These are phyloP conservation scores for Hawksworthiomyces lignivorus DNA, from an alignment of 2,329 filamentous ascomycete species.

Conservation along the genomic window DNA sequence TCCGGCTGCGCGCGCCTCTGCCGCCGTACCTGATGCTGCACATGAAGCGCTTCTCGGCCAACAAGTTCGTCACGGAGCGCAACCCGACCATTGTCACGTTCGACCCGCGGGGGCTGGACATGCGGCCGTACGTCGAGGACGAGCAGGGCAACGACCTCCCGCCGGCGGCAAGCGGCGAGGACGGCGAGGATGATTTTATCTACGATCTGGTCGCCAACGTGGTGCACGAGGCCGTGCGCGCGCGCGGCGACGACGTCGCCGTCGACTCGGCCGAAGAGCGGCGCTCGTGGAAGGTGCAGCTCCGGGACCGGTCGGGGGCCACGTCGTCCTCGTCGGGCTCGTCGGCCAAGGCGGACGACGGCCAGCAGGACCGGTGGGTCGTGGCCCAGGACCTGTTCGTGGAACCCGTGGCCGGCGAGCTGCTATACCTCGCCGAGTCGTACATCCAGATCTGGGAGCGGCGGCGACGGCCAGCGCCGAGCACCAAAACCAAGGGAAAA, in stretches of 20 bases:
- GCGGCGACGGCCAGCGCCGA: constrained; percentile 40
- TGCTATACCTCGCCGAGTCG: constrained; percentile 85
- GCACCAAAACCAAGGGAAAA: constrained; percentile 31
- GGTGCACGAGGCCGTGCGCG: constrained; percentile 73
- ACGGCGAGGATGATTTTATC: constrained; percentile 91
- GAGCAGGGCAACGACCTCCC: constrained; percentile 60
- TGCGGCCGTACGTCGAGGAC: constrained; percentile 85
- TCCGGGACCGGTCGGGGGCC: constrained; percentile 67
- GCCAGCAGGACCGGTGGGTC: constrained; percentile 59
- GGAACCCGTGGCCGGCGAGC: constrained; percentile 78
- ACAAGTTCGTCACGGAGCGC: constrained; percentile 92
- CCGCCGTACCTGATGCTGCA: constrained; percentile 90
- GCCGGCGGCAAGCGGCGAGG: constrained; percentile 72
- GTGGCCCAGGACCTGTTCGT: constrained; percentile 92
- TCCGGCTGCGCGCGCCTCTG: constrained; percentile 81
- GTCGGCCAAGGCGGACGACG: background rate
- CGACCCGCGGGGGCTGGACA: constrained; percentile 72
- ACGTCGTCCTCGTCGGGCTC: constrained; percentile 22
- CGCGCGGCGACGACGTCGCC: constrained; percentile 68
- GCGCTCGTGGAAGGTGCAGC: constrained; percentile 91
- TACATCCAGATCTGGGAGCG: constrained; percentile 97
- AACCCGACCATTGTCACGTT: constrained; percentile 99
- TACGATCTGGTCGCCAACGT: constrained; percentile 97
- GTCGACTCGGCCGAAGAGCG: constrained; percentile 71
- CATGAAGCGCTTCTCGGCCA: constrained; percentile 92